Evolutionary conservation across 2,329 filamentous ascomycete genomes (phyloP), one percentile per base, ranked within the genome.

Genomic region (Colletotrichum sp.): DNA sequence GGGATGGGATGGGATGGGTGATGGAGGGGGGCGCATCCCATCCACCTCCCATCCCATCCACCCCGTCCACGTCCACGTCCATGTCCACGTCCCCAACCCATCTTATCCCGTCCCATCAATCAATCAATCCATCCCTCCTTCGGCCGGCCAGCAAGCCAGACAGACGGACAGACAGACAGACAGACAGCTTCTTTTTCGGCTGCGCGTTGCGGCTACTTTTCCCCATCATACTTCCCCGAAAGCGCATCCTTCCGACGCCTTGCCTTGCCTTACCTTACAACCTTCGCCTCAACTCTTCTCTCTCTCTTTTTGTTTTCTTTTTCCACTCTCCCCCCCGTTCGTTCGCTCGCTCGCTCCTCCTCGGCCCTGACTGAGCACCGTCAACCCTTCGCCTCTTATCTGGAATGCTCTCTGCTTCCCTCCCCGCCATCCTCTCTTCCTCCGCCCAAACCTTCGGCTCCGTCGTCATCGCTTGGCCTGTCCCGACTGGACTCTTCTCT

Each of bases 321-420:
- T 39, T 32, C 12, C 16, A 30, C 49, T 55, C 61, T 66, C 34
- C 25, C 12, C 13, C 36, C 39, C 39, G 39, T 49, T 49, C 27
- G 55, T 4, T 69, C 39, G 25, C 67, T 44, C 44, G 55, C 62
- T 39, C 36, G 36, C 59, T 66, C 27, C 22, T 29, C 19, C 69
- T 12, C 52, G 32, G 67, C 34, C 34, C 44, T 52, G 44, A 52
- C n/a, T 52, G 44, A 52, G n/a, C 44, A 52, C 44, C 44, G 6
- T 52, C 44, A 59, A 62, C 30, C 57, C 27, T 25, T 64, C 61
- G 44, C 65, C 29, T 69, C 52, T 57, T 52, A 55, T 29, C 49
- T 76, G 70, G 74, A 76, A 76, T 76, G 74, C 74, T 61, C 59
- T 64, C 9, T 30, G 57, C 74, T 61, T 52, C 65, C 71, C 70